phyloP scores from a whole-genome alignment of 441 rosid genomes.

The Melastoma candidum region DNA sequence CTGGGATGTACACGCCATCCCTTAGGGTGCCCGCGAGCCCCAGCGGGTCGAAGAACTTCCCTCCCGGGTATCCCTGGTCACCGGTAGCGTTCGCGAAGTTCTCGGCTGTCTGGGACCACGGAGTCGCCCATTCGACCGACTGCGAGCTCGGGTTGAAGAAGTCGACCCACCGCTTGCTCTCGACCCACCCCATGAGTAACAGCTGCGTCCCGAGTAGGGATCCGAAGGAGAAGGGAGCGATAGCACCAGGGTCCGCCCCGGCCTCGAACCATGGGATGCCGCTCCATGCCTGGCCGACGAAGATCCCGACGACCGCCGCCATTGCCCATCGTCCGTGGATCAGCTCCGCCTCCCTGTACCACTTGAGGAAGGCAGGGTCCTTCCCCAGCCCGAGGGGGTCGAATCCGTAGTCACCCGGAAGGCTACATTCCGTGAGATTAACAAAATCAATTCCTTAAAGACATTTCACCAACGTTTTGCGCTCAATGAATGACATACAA shows the following conservation, averaged over 20 bases:
- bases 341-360: slow-evolving; percentile 96
- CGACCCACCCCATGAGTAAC: slow-evolving; percentile 97
- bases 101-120: slow-evolving; percentile 83
- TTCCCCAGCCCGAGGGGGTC: slow-evolving; percentile 90
- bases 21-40: slow-evolving; percentile 49
- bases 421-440: slow-evolving; percentile 30
- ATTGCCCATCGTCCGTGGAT: slow-evolving; percentile 98
- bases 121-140: slow-evolving; percentile 91
- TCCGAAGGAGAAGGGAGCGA: slow-evolving; percentile 89
- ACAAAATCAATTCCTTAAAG: too few relatives aligned
- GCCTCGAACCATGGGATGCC: slow-evolving; percentile 97
- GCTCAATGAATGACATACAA: background rate
- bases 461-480: background rate
- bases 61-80: slow-evolving; percentile 91
- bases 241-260: slow-evolving; percentile 73
- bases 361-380: slow-evolving; percentile 85
- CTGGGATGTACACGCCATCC: slow-evolving; percentile 66
- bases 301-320: slow-evolving; percentile 83
- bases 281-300: slow-evolving; percentile 90
- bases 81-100: slow-evolving; percentile 78
- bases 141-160: slow-evolving; percentile 92
- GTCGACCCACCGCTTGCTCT: slow-evolving; percentile 95
- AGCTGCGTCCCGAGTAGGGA: slow-evolving; percentile 74
- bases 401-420: slow-evolving; percentile 90
- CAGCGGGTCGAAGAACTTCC: slow-evolving; percentile 87